Conservation (phyloP, 2,329 filamentous ascomycete species). For the Sclerotinia subarctica region DNA sequence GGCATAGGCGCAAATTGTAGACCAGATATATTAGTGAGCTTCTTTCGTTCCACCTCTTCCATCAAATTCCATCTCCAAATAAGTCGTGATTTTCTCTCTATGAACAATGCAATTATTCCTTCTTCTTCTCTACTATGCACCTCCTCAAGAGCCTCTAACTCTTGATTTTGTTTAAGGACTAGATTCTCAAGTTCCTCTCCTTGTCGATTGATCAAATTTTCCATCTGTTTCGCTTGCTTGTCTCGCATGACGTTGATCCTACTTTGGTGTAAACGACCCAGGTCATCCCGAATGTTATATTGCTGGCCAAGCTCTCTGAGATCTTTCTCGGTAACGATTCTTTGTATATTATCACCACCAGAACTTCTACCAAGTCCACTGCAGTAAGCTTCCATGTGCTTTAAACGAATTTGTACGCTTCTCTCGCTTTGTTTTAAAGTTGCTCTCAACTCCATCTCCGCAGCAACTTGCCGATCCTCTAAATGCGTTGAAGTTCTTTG, state of each 20-base stretch:
- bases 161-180: conserved; percentile 46
- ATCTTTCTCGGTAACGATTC: conserved; percentile 58
- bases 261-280: conserved; percentile 56
- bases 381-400: conserved; percentile 66
- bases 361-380: conserved; percentile 49
- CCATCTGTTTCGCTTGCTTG: conserved; percentile 58
- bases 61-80: conserved; percentile 51
- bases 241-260: conserved; percentile 66
- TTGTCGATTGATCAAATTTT: conserved; percentile 55
- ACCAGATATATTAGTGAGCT: conserved; percentile 48
- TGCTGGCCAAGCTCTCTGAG: conserved; percentile 58
- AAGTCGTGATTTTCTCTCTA: conserved; percentile 45
- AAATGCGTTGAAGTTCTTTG: conserved; percentile 51
- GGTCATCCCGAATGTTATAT: conserved; percentile 57
- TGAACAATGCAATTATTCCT: conserved; percentile 45
- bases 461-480: conserved; percentile 60
- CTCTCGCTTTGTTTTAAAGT: conserved; percentile 55
- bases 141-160: conserved; percentile 48
- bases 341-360: conserved; percentile 43
- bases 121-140: conserved; percentile 51
- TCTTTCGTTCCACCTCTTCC: conserved; percentile 52
- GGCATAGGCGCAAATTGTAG: conserved; percentile 44
- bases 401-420: conserved; percentile 56
- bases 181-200: conserved; percentile 50
- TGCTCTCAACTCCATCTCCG: conserved; percentile 57